Base-by-base conservation (phyloP, 768 basidiomycete genomes). In the Hygrocybe punicea region DNA sequence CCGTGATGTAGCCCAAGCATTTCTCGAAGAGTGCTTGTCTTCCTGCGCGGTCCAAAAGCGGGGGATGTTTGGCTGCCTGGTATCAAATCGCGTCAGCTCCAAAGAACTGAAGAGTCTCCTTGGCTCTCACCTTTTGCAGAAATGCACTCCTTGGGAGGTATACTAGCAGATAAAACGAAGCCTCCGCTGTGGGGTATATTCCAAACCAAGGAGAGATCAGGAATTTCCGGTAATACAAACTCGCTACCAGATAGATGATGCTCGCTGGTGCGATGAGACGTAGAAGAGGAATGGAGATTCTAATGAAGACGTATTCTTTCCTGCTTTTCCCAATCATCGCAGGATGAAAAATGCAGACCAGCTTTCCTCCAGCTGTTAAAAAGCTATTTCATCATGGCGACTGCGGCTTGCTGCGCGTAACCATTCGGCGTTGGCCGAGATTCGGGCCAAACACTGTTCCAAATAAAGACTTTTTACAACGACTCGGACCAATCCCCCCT, bases 261-360 rank as follows among this genome's bases (percentile, higher is more conserved):
- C 83, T 83, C 37, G 74, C 63, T 14, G 84, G 84, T 0, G 81
- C 76, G 25, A 85, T 61, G 58, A 78, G 71, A 21, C 76, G 81
- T 23, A 86, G 73, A 6, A 58, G 64, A 8, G 69, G 34, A 49
- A 87, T 84, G 39, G 69, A 71, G 8, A 65, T 46, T 50, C 73
- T 75, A 49, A 87, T 85, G 62, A 81, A 78, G 56, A 83, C 58
- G 64, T 82, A 84, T 69, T 85, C 84, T 2, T 72, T 69, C 36
- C 74, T 53, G 42, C 68, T 75, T 60, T 74, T 74, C n/a, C 79
- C 78, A 48, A 82, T 72, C 81, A 82, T 82, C 37, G 48, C 17
- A n/a, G 35, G 7, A 16, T 10, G 44, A 21, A 34, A 17, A 37
- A 33, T 13, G 14, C 33, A 40, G 35, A 16, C n/a, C 37, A 40